Percentiles rank a stretch among this genome's conserved stretches.
phyloP scores from a whole-genome alignment of 306 rosid genomes.

The Astragalus membranaceus region DNA sequence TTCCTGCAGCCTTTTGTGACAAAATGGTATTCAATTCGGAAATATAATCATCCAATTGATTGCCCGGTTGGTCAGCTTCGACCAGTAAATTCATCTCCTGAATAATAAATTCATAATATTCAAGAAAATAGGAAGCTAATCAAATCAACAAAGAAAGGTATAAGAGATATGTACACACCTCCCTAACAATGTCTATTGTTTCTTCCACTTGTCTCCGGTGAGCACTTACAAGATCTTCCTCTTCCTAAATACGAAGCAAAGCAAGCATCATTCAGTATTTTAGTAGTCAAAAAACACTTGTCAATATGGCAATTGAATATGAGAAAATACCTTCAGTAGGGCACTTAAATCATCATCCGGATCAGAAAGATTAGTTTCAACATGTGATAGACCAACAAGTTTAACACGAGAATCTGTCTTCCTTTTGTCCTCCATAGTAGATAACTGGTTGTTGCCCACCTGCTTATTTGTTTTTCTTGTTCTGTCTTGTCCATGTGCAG shows the following conservation, averaged over 20 bases:
- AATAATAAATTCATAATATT: slow-evolving; percentile 15
- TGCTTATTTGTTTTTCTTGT: slow-evolving; percentile 35
- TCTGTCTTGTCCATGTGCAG: slow-evolving; percentile 41
- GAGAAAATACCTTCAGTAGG: slow-evolving; percentile 57
- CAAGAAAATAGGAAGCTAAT: background rate
- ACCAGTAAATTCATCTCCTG: slow-evolving; percentile 91
- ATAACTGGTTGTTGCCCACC: slow-evolving; percentile 31
- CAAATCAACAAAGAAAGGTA: background rate
- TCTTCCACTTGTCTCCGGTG: slow-evolving; percentile 89
- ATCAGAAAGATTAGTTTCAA: slow-evolving; percentile 33
- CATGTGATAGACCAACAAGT: slow-evolving; percentile 28
- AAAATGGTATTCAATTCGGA: slow-evolving; percentile 66
- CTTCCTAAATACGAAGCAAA: slow-evolving; percentile 51
- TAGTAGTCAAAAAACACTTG: background rate
- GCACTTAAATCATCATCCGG: slow-evolving; percentile 62
- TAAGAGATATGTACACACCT: slow-evolving; percentile 40
- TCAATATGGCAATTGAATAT: background rate
- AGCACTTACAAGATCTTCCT: slow-evolving; percentile 80
- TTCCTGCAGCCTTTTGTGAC: slow-evolving; percentile 76
- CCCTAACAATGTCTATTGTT: slow-evolving; percentile 75
- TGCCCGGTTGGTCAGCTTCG: slow-evolving; percentile 84
- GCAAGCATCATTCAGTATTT: slow-evolving; percentile 18
- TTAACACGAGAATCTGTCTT: slow-evolving; percentile 37
- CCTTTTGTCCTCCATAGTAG: slow-evolving; percentile 41
- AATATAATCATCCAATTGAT: slow-evolving; percentile 66